Percentiles rank a stretch among this genome's conserved stretches.
Evolutionary conservation across 2,329 filamentous ascomycete species (phyloP).

Genomic region (Aureobasidium sp.): DNA sequence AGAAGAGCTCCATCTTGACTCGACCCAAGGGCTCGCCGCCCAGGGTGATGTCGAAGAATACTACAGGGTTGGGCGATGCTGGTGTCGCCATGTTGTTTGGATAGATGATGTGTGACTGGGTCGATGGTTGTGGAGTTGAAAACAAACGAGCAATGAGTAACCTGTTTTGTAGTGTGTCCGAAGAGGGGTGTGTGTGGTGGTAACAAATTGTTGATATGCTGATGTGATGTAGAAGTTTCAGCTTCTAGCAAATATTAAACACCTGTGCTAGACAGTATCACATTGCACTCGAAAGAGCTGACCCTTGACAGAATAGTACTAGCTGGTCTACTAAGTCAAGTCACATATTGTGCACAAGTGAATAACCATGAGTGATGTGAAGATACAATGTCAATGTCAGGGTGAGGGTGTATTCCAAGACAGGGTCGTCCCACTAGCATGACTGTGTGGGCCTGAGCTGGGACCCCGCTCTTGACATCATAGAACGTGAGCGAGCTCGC

Average conservation of each 20-base stretch:
- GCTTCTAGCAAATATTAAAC: neutral
- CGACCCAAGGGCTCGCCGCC: slow-evolving; percentile 81
- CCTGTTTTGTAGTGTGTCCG: neutral
- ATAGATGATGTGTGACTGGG: neutral
- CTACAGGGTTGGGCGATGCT: slow-evolving; percentile 39
- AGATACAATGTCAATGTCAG: neutral
- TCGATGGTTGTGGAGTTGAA: neutral
- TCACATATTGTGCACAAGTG: neutral
- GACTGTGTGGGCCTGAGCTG: neutral
- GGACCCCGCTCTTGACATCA: slow-evolving; percentile 10
- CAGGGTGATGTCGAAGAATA: slow-evolving; percentile 73
- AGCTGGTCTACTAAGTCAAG: neutral
- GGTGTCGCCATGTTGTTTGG: neutral
- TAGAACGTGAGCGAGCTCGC: neutral
- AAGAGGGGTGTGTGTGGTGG: neutral
- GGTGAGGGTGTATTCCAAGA: neutral
- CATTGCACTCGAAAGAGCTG: neutral
- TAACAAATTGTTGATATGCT: neutral
- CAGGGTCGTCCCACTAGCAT: neutral
- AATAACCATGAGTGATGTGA: neutral
- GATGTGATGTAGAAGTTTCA: neutral
- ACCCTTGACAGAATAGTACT: neutral
- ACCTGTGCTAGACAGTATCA: neutral
- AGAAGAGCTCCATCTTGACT: slow-evolving; percentile 86
- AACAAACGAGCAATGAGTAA: too few relatives aligned